A percentile compares a stretch with the other conserved stretches of the same genome.
Evolutionary conservation across 176 grass and related monocot genomes (phyloP).

Genomic region (Oryza meridionalis): DNA sequence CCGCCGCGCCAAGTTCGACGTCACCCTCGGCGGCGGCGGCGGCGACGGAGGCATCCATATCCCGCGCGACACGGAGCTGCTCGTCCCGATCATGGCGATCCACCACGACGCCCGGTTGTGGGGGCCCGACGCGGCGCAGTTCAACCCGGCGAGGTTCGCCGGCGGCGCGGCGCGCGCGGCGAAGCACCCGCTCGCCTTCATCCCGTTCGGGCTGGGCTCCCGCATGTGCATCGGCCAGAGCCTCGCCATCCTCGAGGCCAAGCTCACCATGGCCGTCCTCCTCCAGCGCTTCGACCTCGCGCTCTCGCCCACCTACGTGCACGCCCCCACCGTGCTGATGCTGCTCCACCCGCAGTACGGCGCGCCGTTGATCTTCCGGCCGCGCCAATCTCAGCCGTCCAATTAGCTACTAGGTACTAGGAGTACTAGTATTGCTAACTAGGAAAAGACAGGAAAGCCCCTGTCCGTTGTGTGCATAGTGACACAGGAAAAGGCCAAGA

Average conservation of each 20-base stretch:
- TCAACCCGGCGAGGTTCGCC: constrained; percentile 64
- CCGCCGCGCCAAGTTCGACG: constrained; percentile 57
- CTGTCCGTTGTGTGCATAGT: neutral
- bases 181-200: constrained; percentile 62
- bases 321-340: constrained; percentile 88
- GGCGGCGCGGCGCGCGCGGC: constrained; percentile 49
- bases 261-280: constrained; percentile 66
- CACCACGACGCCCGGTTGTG: constrained; percentile 70
- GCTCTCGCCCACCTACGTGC: constrained; percentile 70
- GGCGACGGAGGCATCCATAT: constrained; percentile 36
- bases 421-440: neutral
- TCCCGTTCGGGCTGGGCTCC: constrained; percentile 69
- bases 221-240: constrained; percentile 91
- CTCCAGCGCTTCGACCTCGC: constrained; percentile 62
- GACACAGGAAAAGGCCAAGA: constrained; percentile 16
- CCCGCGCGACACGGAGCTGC: constrained; percentile 65
- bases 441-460: constrained; percentile 28
- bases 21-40: constrained; percentile 49
- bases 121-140: constrained; percentile 59
- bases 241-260: constrained; percentile 76
- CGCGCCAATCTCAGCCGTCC: neutral
- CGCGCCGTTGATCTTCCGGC: constrained; percentile 74
- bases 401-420: neutral
- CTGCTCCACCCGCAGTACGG: constrained; percentile 87
- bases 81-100: constrained; percentile 84